A percentile compares a stretch with the other conserved stretches of the same genome.
Conservation (phyloP, 176 grass and related monocot species). For the Aegilops bicornis region DNA sequence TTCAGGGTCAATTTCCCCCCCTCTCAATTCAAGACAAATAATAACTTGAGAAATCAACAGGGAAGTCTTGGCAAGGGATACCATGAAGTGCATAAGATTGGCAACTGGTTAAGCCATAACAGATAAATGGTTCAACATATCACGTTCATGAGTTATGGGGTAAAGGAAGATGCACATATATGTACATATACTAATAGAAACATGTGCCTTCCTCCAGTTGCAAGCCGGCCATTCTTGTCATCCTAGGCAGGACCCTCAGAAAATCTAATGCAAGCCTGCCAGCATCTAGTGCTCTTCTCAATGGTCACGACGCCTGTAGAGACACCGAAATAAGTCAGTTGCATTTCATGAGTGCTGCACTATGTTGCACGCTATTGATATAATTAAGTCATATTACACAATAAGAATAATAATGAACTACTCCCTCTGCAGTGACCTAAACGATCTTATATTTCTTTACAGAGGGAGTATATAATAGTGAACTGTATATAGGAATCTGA, state of each 20-base stretch:
- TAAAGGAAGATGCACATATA: background rate
- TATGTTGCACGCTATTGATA: background rate
- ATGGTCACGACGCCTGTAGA: conserved; percentile 27
- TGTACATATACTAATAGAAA: background rate
- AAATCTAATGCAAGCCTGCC: background rate
- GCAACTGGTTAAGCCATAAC: background rate
- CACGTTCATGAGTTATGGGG: background rate
- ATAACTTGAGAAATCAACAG: background rate
- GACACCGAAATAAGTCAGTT: conserved; percentile 22
- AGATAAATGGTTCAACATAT: background rate
- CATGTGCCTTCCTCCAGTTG: background rate
- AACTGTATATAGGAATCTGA: background rate
- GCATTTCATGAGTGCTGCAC: background rate
- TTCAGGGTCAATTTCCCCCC: no score
- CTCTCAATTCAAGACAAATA: no score
- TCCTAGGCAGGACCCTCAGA: background rate
- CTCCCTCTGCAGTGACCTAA: no score
- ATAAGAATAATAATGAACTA: background rate
- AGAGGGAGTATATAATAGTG: background rate
- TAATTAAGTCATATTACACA: background rate
- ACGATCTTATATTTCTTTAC: no score
- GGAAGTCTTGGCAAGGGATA: background rate
- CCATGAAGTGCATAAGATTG: background rate
- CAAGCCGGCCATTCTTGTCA: background rate
- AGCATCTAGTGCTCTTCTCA: conserved; percentile 28